Percentiles rank a stretch among this genome's conserved stretches.
These are phyloP conservation scores for Tetraselmis striata DNA, from an alignment of 139 green algal genomes.

Conservation along the genomic window DNA sequence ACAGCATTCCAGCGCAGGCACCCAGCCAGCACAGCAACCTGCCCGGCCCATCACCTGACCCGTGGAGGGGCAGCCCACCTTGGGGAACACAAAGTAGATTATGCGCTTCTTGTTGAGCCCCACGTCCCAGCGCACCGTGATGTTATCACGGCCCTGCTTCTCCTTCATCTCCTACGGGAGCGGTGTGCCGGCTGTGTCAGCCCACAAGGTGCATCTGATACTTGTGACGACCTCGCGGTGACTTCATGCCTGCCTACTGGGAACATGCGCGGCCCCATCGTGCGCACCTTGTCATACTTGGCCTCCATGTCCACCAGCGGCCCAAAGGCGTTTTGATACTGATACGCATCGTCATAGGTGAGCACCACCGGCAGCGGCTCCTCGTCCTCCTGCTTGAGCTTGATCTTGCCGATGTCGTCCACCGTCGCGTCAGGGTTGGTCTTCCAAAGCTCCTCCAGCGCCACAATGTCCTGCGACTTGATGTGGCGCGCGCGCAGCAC, in stretches of 20 bases:
- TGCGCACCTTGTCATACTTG: slow-evolving; percentile 77
- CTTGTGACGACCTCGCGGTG: no score
- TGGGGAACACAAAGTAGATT: slow-evolving; percentile 85
- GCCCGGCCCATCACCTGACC: no score
- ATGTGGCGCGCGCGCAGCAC: slow-evolving; percentile 61
- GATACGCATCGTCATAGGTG: slow-evolving; percentile 86
- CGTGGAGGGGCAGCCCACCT: slow-evolving; percentile 18
- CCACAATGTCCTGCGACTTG: slow-evolving; percentile 43
- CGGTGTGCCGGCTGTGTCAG: no score
- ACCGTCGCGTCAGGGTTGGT: slow-evolving; percentile 58
- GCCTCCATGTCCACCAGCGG: slow-evolving; percentile 88
- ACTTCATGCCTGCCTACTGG: no score
- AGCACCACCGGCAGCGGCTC: slow-evolving; percentile 64
- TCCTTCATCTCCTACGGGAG: slow-evolving; percentile 77
- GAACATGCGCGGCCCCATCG: neutral
- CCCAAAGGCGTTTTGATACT: slow-evolving; percentile 82
- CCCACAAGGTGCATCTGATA: no score
- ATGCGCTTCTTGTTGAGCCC: slow-evolving; percentile 86
- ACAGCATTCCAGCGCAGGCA: no score
- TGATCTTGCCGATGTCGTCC: slow-evolving; percentile 49
- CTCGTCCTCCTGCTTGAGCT: slow-evolving; percentile 62
- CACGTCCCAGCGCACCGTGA: slow-evolving; percentile 86
- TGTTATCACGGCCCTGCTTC: slow-evolving; percentile 71
- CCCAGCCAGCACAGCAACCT: no score
- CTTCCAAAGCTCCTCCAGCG: slow-evolving; percentile 89